phyloP scores from a whole-genome alignment of 805 yeast genomes.

The Candida sanyiensis region DNA sequence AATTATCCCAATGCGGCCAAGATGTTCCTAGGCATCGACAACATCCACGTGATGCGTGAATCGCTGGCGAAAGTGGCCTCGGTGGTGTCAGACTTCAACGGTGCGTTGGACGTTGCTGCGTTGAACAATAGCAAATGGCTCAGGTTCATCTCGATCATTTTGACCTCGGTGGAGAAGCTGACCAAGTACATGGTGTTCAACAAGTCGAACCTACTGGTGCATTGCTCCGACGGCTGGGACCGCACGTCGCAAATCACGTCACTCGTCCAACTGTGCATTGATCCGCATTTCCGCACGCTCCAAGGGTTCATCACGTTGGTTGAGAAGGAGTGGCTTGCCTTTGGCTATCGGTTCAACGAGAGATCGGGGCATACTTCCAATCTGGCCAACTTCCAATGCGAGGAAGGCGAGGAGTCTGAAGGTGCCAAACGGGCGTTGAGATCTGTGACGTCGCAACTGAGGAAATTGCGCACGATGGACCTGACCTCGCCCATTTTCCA shows the following conservation, averaged over 20 bases:
- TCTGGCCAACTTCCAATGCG: slow-evolving; percentile 33
- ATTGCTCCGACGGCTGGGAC: slow-evolving; percentile 99
- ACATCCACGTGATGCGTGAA: slow-evolving; percentile 92
- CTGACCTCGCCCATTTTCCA: slow-evolving; percentile 89
- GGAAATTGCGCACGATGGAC: slow-evolving; percentile 44
- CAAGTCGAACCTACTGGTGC: slow-evolving; percentile 77
- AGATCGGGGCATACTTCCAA: slow-evolving; percentile 65
- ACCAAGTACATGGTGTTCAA: slow-evolving; percentile 79
- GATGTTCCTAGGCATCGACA: slow-evolving; percentile 84
- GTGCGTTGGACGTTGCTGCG: slow-evolving; percentile 45
- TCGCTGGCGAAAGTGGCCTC: slow-evolving; percentile 59
- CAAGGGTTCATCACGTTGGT: slow-evolving; percentile 81
- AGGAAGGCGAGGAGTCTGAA: slow-evolving; percentile 41
- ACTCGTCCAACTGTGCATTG: slow-evolving; percentile 77
- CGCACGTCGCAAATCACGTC: slow-evolving; percentile 88
- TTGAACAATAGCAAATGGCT: slow-evolving; percentile 75
- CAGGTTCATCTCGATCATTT: slow-evolving; percentile 57
- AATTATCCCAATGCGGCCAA: slow-evolving; percentile 68
- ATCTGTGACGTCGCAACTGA: slow-evolving; percentile 46
- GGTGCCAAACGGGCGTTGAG: slow-evolving; percentile 40
- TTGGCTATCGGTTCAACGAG: slow-evolving; percentile 86
- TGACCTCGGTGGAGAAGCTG: slow-evolving; percentile 72
- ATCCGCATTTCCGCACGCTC: slow-evolving; percentile 82
- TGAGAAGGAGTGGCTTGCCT: slow-evolving; percentile 94
- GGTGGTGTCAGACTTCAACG: slow-evolving; percentile 58